These are phyloP conservation scores for Neonectria faginata DNA, from an alignment of 2,329 filamentous ascomycete species.

Conservation along the genomic window DNA sequence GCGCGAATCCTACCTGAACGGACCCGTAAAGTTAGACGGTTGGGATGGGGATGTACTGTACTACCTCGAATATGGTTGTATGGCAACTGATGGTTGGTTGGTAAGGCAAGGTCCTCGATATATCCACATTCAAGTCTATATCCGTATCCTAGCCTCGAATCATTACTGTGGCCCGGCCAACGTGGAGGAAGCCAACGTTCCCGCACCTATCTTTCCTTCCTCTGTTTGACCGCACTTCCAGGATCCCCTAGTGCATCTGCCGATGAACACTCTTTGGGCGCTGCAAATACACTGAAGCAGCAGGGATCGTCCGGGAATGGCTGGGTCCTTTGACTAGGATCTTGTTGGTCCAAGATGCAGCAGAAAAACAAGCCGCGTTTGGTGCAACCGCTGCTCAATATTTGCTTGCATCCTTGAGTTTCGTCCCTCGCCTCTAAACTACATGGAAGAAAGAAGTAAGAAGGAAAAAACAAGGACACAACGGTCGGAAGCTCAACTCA, in stretches of 20 bases:
- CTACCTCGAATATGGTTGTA: too few species aligned
- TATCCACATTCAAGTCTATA: background rate
- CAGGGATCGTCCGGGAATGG: slow-evolving; percentile 10
- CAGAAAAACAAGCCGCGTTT: background rate
- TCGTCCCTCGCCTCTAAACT: slow-evolving; percentile 18
- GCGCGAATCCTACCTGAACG: background rate
- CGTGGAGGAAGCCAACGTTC: slow-evolving; percentile 3
- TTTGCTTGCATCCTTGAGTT: background rate
- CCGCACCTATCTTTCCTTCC: background rate
- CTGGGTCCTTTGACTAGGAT: background rate
- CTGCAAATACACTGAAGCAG: slow-evolving; percentile 4
- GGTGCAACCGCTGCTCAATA: slow-evolving; percentile 20
- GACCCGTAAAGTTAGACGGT: background rate
- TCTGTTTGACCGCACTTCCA: slow-evolving; percentile 9
- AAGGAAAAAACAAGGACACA: background rate
- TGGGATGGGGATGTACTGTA: too few species aligned
- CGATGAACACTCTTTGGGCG: slow-evolving; percentile 13
- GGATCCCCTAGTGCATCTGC: slow-evolving; percentile 18
- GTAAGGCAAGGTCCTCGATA: too few species aligned
- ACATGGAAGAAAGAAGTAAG: background rate
- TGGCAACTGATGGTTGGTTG: too few species aligned
- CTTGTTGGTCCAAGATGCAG: slow-evolving; percentile 16
- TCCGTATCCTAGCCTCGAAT: background rate
- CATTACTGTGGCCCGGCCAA: background rate
- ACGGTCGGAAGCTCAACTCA: background rate